Base-by-base conservation (phyloP, 331 rosid genomes). In the Malus hybrid region DNA sequence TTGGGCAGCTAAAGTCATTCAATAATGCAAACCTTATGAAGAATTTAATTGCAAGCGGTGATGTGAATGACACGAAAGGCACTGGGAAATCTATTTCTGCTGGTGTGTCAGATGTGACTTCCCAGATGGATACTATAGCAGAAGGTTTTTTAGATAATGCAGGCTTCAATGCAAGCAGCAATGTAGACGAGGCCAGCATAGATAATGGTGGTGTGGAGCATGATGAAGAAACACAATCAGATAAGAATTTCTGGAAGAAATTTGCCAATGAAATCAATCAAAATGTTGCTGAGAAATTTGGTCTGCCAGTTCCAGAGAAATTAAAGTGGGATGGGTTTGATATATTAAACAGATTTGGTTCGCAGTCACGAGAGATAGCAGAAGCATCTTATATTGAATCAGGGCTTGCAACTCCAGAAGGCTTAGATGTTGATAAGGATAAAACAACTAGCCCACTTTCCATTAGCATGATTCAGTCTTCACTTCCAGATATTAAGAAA, bases 321-420 rank as follows among this genome's bases (percentile, higher is more conserved):
- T 74, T 94, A 42, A 94, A 90, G 84, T 94, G 97, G 97, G 97
- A 94, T 75, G 95, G 93, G 56, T 84, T 91, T 74, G 99, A 90
- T 76, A 84, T 87, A 20, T 80, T 94, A 75, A 85, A 87, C 82
- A 88, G 69, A 76, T 79, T 87, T 77, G 99, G 99, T 48, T 84
- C 82, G 79, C 97, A 94, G 83, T 91, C 93, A 2, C 89, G 36
- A 80, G 82, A 84, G 83, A 78, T 76, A 73, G 96, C 99, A 8
- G 99, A 94, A 77, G 84, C 85, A 74, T 50, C 79, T 68, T 94
- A 91, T 75, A 71, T 94, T 73, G 88, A 90, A 85, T 89, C 97
- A 4, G 99, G 99, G 79, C 97, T 94, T 81, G 99, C 97, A 75
- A 75, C 84, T 48, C 88, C 96, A 62, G 90, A 79, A 78, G 83